Conservation (phyloP, 768 basidiomycete genomes). For the Tylopilus sp. region DNA sequence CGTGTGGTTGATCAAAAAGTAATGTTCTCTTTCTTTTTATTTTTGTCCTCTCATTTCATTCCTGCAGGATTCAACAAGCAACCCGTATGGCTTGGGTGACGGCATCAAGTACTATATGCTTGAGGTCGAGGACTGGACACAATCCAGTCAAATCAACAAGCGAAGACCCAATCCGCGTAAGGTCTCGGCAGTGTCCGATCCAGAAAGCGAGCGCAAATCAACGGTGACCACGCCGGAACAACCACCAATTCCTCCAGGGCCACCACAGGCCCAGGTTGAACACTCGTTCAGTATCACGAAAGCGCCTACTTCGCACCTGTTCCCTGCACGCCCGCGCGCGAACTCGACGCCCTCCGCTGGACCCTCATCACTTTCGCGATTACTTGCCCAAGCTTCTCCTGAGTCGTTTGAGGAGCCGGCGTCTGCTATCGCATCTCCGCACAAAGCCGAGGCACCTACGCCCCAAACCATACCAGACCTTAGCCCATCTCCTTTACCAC, state of each 20-base stretch:
- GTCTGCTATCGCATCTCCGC: slow-evolving; percentile 26
- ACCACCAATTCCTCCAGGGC: slow-evolving; percentile 45
- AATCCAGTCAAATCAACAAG: slow-evolving; percentile 60
- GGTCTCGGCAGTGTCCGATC: slow-evolving; percentile 35
- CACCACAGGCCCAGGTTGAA: slow-evolving; percentile 69
- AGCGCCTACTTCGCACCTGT: slow-evolving; percentile 65
- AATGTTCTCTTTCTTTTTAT: background rate
- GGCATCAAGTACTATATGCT: slow-evolving; percentile 93
- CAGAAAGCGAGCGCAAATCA: slow-evolving; percentile 39
- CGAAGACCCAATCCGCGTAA: slow-evolving; percentile 55
- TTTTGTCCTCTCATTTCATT: slow-evolving; percentile 7
- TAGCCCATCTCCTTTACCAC: slow-evolving; percentile 23
- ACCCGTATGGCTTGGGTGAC: slow-evolving; percentile 85
- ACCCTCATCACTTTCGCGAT: slow-evolving; percentile 74
- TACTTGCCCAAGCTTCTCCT: slow-evolving; percentile 69
- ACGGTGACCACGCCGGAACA: slow-evolving; percentile 8
- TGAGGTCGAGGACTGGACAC: slow-evolving; percentile 92
- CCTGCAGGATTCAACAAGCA: slow-evolving; percentile 70
- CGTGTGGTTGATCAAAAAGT: slow-evolving; percentile 80
- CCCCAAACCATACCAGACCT: slow-evolving; percentile 13
- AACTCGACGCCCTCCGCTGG: slow-evolving; percentile 68
- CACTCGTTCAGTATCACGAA: slow-evolving; percentile 65
- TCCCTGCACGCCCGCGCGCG: slow-evolving; percentile 58
- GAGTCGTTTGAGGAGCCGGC: slow-evolving; percentile 33
- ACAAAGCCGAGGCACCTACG: slow-evolving; percentile 31